A percentile compares a stretch with the other conserved stretches of the same genome.
These are phyloP conservation scores for Cladosporium halotolerans DNA, from an alignment of 2,329 filamentous ascomycete genomes.

Conservation along the genomic window DNA sequence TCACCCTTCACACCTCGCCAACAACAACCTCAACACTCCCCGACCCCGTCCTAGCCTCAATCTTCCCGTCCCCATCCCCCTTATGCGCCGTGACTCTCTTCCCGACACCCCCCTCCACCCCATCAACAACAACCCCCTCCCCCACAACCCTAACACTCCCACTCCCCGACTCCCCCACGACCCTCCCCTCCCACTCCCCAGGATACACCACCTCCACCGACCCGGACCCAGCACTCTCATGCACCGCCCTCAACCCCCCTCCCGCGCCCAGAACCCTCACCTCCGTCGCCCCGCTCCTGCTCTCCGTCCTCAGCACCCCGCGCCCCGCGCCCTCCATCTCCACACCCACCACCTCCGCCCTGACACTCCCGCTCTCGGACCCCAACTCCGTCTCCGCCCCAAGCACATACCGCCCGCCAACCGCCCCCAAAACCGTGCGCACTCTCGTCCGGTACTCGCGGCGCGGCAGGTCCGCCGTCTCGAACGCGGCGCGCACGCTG, in stretches of 20 bases:
- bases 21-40: constrained; percentile 22
- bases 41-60: constrained; percentile 29
- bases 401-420: constrained; percentile 37
- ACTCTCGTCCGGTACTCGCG: constrained; percentile 38
- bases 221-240: constrained; percentile 28
- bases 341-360: constrained; percentile 29
- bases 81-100: constrained; percentile 35
- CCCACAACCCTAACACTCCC: constrained; percentile 36
- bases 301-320: constrained; percentile 30
- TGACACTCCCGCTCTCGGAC: constrained; percentile 32
- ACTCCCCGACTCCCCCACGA: constrained; percentile 33
- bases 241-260: constrained; percentile 27
- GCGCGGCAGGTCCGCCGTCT: constrained; percentile 22
- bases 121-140: constrained; percentile 30
- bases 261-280: constrained; percentile 28
- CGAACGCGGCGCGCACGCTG: constrained; percentile 33
- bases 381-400: constrained; percentile 32
- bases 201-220: constrained; percentile 36
- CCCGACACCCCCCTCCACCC: constrained; percentile 23
- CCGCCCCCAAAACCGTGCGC: constrained; percentile 32
- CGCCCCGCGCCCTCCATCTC: constrained; percentile 20
- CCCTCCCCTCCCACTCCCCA: constrained; percentile 36
- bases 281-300: constrained; percentile 30
- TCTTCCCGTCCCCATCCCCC: constrained; percentile 28
- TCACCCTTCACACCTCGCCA: constrained; percentile 14